Evolutionary conservation across 2,329 filamentous ascomycete genomes (phyloP), one percentile per base, ranked within the genome.

Genomic region (Penicillium sp.): DNA sequence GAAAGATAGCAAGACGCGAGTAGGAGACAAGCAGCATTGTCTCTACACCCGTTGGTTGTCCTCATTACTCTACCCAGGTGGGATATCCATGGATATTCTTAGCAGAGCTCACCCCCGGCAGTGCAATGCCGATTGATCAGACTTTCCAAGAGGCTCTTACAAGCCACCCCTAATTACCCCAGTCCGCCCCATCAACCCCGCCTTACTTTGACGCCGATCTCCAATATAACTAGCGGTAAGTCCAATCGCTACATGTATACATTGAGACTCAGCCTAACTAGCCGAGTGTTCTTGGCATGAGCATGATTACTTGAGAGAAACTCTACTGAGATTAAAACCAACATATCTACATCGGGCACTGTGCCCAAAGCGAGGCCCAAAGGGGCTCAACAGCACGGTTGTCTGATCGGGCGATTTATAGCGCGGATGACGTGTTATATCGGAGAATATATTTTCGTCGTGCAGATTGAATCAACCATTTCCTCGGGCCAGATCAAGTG

Each of bases 201-300:
- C 34, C n/a, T 39, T 33, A n/a, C 15, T 27, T 47, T 49, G 16
- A 16, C 25, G n/a, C 16, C 13, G n/a, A 31, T 36, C 41, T 25
- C 33, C 36, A 38, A 41, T 45, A 45, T 56, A 33, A 33, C 31
- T 33, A 44, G 53, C 53, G 53, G 41, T 51, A 50, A 46, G 40
- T 29, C 48, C 43, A 40, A 52, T 45, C 7, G 11, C 33, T 34
- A 33, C 5, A 33, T 33, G 0, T 13, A 46, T 40, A n/a, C 21
- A 34, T 7, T 29, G 33, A 52, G 27, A 34, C 25, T 40, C 19
- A 25, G 49, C 34, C 33, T 34, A n/a, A n/a, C n/a, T n/a, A 40
- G 34, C 19, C 39, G 33, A 23, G 40, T 25, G 39, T 19, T 41
- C 47, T 52, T 36, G 39, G 33, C 31, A 19, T 23, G 9, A 50